phyloP scores from a whole-genome alignment of 768 basidiomycete species.

The Psilocybe tampanensis region DNA sequence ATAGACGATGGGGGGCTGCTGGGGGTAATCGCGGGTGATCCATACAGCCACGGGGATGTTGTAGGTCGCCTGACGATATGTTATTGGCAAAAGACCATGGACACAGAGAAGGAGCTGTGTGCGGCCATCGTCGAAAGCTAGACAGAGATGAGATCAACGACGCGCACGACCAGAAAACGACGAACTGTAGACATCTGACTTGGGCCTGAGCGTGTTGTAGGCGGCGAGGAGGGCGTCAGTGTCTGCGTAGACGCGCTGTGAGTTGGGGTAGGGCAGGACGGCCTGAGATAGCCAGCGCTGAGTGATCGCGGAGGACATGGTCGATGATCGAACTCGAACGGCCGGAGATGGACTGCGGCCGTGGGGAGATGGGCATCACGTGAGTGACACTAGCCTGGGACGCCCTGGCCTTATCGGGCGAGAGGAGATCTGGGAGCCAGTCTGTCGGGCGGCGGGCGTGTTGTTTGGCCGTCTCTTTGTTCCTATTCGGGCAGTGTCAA shows the following conservation, averaged over 20 bases:
- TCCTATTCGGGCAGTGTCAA: conserved; percentile 35
- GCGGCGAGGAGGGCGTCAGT: conserved; percentile 59
- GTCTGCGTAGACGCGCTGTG: conserved; percentile 63
- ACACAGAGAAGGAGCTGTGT: conserved; percentile 89
- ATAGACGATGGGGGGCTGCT: conserved; percentile 80
- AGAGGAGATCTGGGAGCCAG: conserved; percentile 6
- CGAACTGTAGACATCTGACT: conserved; percentile 79
- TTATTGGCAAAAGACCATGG: conserved; percentile 90
- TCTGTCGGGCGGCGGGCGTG: conserved; percentile 7
- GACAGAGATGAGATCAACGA: conserved; percentile 13
- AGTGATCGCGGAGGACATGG: conserved; percentile 39
- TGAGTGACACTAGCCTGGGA: neutral
- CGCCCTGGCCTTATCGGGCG: neutral
- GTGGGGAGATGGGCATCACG: conserved; percentile 5
- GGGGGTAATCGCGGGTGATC: conserved; percentile 85
- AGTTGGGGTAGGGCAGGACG: conserved; percentile 53
- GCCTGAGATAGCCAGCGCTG: conserved; percentile 72
- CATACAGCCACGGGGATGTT: conserved; percentile 94
- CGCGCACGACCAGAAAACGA: conserved; percentile 22
- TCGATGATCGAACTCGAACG: too few species aligned
- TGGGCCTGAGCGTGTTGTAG: conserved; percentile 65
- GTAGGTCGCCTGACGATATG: conserved; percentile 74
- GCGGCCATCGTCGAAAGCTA: conserved; percentile 94
- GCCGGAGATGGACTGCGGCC: conserved; percentile 3
- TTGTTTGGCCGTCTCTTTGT: conserved; percentile 16